Conservation (phyloP, 768 basidiomycete species). For the Pleurotus tuber-regium region DNA sequence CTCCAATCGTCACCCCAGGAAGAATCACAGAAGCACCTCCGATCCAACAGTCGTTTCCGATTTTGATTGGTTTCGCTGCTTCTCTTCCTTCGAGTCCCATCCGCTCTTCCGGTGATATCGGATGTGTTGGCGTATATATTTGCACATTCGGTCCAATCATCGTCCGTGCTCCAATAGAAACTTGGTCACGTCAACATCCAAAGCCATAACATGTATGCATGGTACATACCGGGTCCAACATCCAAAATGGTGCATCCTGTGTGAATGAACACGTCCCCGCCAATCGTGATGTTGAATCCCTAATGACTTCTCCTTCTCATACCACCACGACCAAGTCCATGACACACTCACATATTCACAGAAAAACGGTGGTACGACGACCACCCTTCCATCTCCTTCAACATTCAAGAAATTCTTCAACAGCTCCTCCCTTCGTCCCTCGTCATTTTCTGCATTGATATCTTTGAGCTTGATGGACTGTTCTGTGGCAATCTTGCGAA, state of each 20-base stretch:
- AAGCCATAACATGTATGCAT: not conserved
- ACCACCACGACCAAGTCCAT: not conserved
- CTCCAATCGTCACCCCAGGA: slow-evolving; percentile 11
- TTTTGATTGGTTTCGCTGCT: slow-evolving; percentile 1
- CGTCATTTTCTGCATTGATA: not conserved
- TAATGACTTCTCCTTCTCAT: not conserved
- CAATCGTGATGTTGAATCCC: slow-evolving; percentile 5
- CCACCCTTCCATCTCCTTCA: not conserved
- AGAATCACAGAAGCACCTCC: slow-evolving; percentile 8
- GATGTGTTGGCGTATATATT: slow-evolving; percentile 6
- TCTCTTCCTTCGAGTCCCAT: not conserved
- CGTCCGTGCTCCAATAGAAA: not conserved
- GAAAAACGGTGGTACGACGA: slow-evolving; percentile 4
- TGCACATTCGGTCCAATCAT: slow-evolving; percentile 6
- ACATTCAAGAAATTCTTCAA: slow-evolving; percentile 5
- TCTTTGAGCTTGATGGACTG: not conserved
- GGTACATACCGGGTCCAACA: not conserved
- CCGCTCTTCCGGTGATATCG: slow-evolving; percentile 3
- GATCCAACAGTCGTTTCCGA: slow-evolving; percentile 14
- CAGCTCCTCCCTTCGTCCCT: not conserved
- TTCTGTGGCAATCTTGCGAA: slow-evolving; percentile 1
- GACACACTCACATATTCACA: slow-evolving; percentile 4
- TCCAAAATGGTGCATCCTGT: slow-evolving; percentile 3
- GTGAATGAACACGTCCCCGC: slow-evolving; percentile 6
- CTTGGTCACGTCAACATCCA: not conserved